phyloP scores from a whole-genome alignment of 768 basidiomycete species.

The Lactarius quietus region DNA sequence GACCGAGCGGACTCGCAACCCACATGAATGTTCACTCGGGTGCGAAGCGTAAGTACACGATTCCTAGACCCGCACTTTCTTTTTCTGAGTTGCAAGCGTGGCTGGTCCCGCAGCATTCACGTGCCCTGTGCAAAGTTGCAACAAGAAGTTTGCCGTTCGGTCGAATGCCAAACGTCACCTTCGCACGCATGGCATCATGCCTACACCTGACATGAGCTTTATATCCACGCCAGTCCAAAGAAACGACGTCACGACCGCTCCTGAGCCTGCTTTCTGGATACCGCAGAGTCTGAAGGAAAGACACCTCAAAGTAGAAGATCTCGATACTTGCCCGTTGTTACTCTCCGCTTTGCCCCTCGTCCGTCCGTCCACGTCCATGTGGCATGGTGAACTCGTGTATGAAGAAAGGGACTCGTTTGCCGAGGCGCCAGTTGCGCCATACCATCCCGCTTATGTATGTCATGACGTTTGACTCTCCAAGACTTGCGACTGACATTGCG shows the following conservation, averaged over 20 bases:
- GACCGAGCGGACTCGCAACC: constrained; percentile 49
- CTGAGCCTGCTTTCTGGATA: constrained; percentile 36
- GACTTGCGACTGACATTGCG: constrained; percentile 8
- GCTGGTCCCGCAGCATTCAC: constrained; percentile 33
- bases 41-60: constrained; percentile 42
- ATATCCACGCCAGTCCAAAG: constrained; percentile 40
- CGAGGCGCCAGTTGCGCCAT: constrained; percentile 32
- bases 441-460: constrained; percentile 36
- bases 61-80: constrained; percentile 3
- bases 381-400: constrained; percentile 31
- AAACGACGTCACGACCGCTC: constrained; percentile 34
- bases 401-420: constrained; percentile 37
- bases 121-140: constrained; percentile 59
- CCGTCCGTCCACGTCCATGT: constrained; percentile 33
- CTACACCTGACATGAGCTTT: constrained; percentile 46
- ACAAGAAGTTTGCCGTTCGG: constrained; percentile 68
- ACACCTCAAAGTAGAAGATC: constrained; percentile 32
- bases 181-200: constrained; percentile 63
- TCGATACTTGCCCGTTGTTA: constrained; percentile 33
- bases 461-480: constrained; percentile 1
- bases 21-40: constrained; percentile 55
- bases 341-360: constrained; percentile 38
- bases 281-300: constrained; percentile 35
- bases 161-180: constrained; percentile 81
- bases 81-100: neutral